Conservation (phyloP, 2,329 filamentous ascomycete species). For the Epichloe sibirici region DNA sequence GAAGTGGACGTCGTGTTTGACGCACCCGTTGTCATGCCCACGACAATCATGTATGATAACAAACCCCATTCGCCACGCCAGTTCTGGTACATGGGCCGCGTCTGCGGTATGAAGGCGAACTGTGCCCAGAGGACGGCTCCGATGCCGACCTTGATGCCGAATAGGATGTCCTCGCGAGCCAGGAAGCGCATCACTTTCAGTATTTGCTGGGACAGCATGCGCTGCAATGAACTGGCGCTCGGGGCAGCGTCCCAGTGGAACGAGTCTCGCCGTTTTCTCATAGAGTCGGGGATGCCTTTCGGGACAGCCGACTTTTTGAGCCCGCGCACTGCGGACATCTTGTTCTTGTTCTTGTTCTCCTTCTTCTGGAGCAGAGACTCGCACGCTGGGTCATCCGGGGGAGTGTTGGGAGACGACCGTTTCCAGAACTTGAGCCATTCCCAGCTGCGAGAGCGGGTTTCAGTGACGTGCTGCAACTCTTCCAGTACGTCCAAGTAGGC, state of each 20-base stretch:
- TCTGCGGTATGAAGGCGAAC: slow-evolving; percentile 71
- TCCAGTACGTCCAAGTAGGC: slow-evolving; percentile 74
- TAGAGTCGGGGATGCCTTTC: slow-evolving; percentile 41
- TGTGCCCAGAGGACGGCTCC: slow-evolving; percentile 83
- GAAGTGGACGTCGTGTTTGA: slow-evolving; percentile 86
- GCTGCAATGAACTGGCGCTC: slow-evolving; percentile 30
- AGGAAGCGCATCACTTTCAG: slow-evolving; percentile 35
- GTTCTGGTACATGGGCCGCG: slow-evolving; percentile 66
- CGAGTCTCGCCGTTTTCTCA: slow-evolving; percentile 39
- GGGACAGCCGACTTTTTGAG: slow-evolving; percentile 42
- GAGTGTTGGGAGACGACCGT: background rate
- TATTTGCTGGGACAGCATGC: slow-evolving; percentile 31
- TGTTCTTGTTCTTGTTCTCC: slow-evolving; percentile 15
- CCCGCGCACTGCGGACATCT: slow-evolving; percentile 24
- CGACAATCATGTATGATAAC: slow-evolving; percentile 94
- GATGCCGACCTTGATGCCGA: slow-evolving; percentile 85
- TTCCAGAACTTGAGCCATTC: slow-evolving; percentile 77
- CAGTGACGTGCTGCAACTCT: slow-evolving; percentile 63
- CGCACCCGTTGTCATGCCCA: slow-evolving; percentile 92
- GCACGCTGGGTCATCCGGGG: slow-evolving; percentile 28
- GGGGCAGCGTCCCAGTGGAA: slow-evolving; percentile 45
- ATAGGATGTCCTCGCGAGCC: slow-evolving; percentile 48
- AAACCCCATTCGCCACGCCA: slow-evolving; percentile 97
- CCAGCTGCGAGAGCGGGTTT: slow-evolving; percentile 56
- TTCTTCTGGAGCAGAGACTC: slow-evolving; percentile 27